Percentiles rank a stretch among this genome's conserved stretches.
phyloP scores from a whole-genome alignment of 495 filamentous ascomycete genomes.

The Aspergillus mulundensis region DNA sequence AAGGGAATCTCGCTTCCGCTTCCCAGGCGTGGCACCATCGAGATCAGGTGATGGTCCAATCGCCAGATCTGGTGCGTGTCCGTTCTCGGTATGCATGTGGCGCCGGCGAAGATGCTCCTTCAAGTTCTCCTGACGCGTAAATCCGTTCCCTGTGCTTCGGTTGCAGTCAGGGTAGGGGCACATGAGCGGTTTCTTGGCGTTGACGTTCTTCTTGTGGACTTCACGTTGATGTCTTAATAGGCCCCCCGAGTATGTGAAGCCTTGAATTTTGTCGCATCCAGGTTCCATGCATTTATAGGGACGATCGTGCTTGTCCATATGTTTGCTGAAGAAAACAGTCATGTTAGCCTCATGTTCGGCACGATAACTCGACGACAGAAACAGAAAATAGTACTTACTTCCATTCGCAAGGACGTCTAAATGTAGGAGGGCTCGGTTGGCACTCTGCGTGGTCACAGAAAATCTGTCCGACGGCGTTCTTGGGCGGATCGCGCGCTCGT shows the following conservation, averaged over 20 bases:
- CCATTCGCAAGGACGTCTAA: constrained; percentile 87
- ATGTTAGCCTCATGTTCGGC: constrained; percentile 17
- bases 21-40: constrained; percentile 31
- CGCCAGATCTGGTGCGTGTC: constrained; percentile 33
- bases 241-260: constrained; percentile 91
- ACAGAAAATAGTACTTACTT: constrained; percentile 56
- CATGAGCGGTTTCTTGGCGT: constrained; percentile 74
- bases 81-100: constrained; percentile 55
- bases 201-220: constrained; percentile 82
- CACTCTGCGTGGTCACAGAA: constrained; percentile 64
- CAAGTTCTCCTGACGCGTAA: constrained; percentile 85
- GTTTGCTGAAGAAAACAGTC: constrained; percentile 58
- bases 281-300: constrained; percentile 77
- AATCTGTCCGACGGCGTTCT: constrained; percentile 65
- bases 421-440: constrained; percentile 51
- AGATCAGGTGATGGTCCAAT: constrained; percentile 28
- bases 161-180: constrained; percentile 86
- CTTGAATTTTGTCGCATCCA: constrained; percentile 81
- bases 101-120: constrained; percentile 88
- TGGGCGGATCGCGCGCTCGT: constrained; percentile 53
- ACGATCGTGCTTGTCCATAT: constrained; percentile 95
- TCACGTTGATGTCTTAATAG: constrained; percentile 85
- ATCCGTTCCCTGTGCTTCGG: constrained; percentile 72
- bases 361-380: background rate
- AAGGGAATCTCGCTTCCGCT: constrained; percentile 46